phyloP scores from a whole-genome alignment of 176 grass and related monocot genomes.

The Oryza officinalis region DNA sequence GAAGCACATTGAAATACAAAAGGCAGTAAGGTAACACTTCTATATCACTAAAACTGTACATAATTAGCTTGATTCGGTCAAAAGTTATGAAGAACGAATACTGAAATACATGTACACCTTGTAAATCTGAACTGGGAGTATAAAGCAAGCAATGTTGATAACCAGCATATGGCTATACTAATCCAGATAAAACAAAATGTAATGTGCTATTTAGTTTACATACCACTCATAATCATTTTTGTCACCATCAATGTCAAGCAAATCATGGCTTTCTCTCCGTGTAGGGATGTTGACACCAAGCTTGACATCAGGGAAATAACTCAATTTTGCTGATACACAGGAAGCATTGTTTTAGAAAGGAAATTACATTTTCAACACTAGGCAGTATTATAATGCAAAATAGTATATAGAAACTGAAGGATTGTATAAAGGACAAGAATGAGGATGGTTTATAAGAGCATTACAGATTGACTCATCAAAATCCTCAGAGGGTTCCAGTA shows the following conservation, averaged over 20 bases:
- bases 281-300: constrained; percentile 67
- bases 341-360: constrained; percentile 11
- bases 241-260: constrained; percentile 75
- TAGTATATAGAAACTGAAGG: constrained; percentile 8
- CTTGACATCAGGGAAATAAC: constrained; percentile 69
- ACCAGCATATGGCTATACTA: not conserved
- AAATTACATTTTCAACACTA: constrained; percentile 14
- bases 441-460: constrained; percentile 14
- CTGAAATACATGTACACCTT: not conserved
- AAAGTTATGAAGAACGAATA: not conserved
- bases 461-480: constrained; percentile 90
- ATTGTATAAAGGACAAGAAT: constrained; percentile 17
- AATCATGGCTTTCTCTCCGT: constrained; percentile 67
- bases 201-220: constrained; percentile 33
- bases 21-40: not conserved
- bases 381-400: not conserved
- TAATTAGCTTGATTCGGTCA: not conserved
- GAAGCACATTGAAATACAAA: not conserved
- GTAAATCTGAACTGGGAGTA: not conserved
- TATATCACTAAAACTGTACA: not conserved
- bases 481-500: constrained; percentile 76
- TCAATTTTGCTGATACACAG: constrained; percentile 70
- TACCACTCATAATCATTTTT: constrained; percentile 99
- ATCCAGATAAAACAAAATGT: constrained; percentile 26
- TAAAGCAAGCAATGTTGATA: constrained; percentile 39